Evolutionary conservation across 768 basidiomycete genomes (phyloP).

Genomic region (Porpolomopsis calyptriformis): DNA sequence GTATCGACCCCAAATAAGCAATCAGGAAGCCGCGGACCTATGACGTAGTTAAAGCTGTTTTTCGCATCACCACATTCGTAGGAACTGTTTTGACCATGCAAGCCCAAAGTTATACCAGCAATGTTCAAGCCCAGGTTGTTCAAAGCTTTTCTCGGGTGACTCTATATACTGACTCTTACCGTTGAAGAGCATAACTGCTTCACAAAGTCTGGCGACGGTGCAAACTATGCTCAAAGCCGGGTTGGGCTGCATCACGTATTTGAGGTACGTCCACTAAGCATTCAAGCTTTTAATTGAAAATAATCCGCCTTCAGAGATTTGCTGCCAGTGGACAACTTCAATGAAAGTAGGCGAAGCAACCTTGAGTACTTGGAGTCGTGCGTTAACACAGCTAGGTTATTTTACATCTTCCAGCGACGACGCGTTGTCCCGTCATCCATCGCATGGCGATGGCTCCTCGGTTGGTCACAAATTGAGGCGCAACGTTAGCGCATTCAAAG

Average conservation of each 20-base stretch:
- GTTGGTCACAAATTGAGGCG: slow-evolving; percentile 23
- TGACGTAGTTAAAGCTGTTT: too few species aligned
- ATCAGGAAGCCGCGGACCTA: too few species aligned
- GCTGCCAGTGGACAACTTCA: slow-evolving; percentile 72
- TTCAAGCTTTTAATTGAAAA: not conserved
- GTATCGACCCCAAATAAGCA: too few species aligned
- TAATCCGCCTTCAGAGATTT: slow-evolving; percentile 41
- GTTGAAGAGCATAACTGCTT: slow-evolving; percentile 34
- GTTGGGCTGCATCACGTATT: slow-evolving; percentile 65
- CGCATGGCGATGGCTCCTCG: slow-evolving; percentile 30
- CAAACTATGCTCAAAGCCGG: slow-evolving; percentile 66
- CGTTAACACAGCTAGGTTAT: slow-evolving; percentile 29
- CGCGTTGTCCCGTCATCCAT: slow-evolving; percentile 20
- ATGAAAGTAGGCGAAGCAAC: slow-evolving; percentile 36
- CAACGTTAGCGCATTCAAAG: slow-evolving; percentile 53
- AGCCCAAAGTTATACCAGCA: slow-evolving; percentile 23
- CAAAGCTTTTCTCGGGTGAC: too few species aligned
- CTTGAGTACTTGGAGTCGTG: not conserved
- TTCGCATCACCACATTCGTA: too few species aligned
- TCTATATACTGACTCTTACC: slow-evolving; percentile 4
- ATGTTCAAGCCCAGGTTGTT: slow-evolving; percentile 17
- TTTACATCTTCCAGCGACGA: slow-evolving; percentile 42
- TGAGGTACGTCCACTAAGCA: slow-evolving; percentile 36
- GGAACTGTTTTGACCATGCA: slow-evolving; percentile 31
- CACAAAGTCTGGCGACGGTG: slow-evolving; percentile 58